Conservation (phyloP, 169 alveolate species). For the Babesia divergens region DNA sequence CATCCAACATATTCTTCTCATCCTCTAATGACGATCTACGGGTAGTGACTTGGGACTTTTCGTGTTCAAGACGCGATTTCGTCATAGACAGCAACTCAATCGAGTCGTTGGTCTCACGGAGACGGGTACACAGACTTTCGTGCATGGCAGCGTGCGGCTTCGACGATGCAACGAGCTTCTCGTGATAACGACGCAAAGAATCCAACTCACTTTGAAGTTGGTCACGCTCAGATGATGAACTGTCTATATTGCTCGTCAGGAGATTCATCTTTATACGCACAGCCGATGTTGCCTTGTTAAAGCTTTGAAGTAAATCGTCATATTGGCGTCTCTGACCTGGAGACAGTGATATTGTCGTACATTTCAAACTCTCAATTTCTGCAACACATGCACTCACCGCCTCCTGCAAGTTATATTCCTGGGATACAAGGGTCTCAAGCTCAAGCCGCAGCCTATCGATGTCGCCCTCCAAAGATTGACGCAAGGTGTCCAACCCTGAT, state of each 20-base stretch:
- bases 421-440: slow-evolving; percentile 18
- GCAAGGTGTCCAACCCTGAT: neutral
- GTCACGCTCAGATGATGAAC: slow-evolving; percentile 2
- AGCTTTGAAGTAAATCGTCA: slow-evolving; percentile 30
- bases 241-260: slow-evolving; percentile 14
- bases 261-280: slow-evolving; percentile 37
- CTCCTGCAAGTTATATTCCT: slow-evolving; percentile 5
- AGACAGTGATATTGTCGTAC: slow-evolving; percentile 3
- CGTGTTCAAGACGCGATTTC: slow-evolving; percentile 14
- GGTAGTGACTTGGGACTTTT: slow-evolving; percentile 6
- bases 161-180: neutral
- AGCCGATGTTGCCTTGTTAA: slow-evolving; percentile 21
- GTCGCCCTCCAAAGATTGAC: slow-evolving; percentile 5
- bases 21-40: slow-evolving; percentile 22
- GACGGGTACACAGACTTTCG: slow-evolving; percentile 21
- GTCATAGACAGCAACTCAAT: slow-evolving; percentile 47
- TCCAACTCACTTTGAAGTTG: slow-evolving; percentile 11
- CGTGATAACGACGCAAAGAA: neutral
- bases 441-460: neutral
- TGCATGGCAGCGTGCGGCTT: slow-evolving; percentile 10
- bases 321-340: slow-evolving; percentile 12
- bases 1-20: slow-evolving; percentile 49
- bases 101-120: slow-evolving; percentile 41
- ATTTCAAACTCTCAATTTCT: neutral
- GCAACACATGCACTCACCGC: slow-evolving; percentile 10